Evolutionary conservation across 2,329 filamentous ascomycete genomes (phyloP), one percentile per base, ranked within the genome.

Genomic region (Cytospora schulzeri): DNA sequence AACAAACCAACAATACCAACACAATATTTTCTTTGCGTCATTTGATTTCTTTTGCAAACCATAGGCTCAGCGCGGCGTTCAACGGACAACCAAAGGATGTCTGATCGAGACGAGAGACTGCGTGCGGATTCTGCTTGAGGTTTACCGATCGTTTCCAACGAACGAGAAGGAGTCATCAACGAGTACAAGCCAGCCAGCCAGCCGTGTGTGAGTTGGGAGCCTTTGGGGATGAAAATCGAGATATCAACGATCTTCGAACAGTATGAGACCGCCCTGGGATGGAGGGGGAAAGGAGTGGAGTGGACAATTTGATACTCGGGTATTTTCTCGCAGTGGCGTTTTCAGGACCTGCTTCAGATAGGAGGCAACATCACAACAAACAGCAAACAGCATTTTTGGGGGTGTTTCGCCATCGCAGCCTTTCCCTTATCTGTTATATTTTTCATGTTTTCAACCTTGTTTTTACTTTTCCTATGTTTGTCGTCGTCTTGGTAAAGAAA

Each of bases 1-100:
- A 54, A 33, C 53, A 52, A 24, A 63, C 24, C 29, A 54, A 53
- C 41, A 60, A 50, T 48, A 59, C 24, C n/a, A 33, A 24, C 29
- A 48, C 35, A 22, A 63, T 56, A 11, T 65, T 66, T 65, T 58
- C 58, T 31, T 59, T 66, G 56, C 38, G 64, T 65, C 19, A 57
- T 45, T 48, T 57, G 53, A 63, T 56, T 63, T 57, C 61, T 15
- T 24, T 60, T 55, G 57, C 64, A 41, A 53, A 59, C 41, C 56
- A 64, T 53, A 48, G 61, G 45, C 56, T 60, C 57, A 66, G 64
- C 64, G 64, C 64, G 64, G 64, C 64, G 64, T 64, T 66, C 57
- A 66, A 54, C 31, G 61, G 57, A 48, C 45, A 48, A 38, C 45
- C 60, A 56, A 55, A 52, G 22, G 48, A 56, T 33, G 60, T 62